Evolutionary conservation across 2,329 filamentous ascomycete genomes (phyloP).

Genomic region (Blastomyces parvus): DNA sequence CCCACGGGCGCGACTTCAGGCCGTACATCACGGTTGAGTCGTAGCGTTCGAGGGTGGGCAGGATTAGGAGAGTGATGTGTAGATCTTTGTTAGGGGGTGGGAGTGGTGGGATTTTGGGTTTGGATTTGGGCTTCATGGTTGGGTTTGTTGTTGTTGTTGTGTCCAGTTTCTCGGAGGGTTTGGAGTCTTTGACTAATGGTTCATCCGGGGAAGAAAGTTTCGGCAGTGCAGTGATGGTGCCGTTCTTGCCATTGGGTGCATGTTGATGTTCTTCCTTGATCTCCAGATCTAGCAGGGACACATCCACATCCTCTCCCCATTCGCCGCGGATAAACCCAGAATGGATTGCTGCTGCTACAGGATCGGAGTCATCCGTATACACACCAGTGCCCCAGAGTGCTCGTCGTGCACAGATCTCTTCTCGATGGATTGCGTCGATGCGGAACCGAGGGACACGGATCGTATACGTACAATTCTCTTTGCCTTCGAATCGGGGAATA

Average conservation of each 20-base stretch:
- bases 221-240: not conserved
- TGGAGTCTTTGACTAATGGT: conserved; percentile 10
- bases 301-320: conserved; percentile 70
- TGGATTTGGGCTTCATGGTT: conserved; percentile 18
- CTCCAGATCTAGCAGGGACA: conserved; percentile 52
- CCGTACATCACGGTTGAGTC: conserved; percentile 65
- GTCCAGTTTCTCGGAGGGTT: conserved; percentile 13
- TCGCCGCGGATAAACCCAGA: conserved; percentile 85
- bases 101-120: conserved; percentile 29
- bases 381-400: conserved; percentile 89
- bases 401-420: conserved; percentile 71
- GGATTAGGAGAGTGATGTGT: conserved; percentile 75
- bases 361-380: conserved; percentile 92
- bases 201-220: not conserved
- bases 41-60: conserved; percentile 72
- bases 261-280: conserved; percentile 40
- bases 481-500: conserved; percentile 64
- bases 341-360: conserved; percentile 86
- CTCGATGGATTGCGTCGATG: conserved; percentile 57
- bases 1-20: conserved; percentile 72
- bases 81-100: conserved; percentile 63
- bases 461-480: conserved; percentile 83
- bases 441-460: conserved; percentile 77
- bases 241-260: conserved; percentile 37
- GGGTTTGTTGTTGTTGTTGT: conserved; percentile 6